A percentile compares a stretch with the other conserved stretches of the same genome.
Conservation (phyloP, 2,329 filamentous ascomycete species). For the Aspergillus eucalypticola region DNA sequence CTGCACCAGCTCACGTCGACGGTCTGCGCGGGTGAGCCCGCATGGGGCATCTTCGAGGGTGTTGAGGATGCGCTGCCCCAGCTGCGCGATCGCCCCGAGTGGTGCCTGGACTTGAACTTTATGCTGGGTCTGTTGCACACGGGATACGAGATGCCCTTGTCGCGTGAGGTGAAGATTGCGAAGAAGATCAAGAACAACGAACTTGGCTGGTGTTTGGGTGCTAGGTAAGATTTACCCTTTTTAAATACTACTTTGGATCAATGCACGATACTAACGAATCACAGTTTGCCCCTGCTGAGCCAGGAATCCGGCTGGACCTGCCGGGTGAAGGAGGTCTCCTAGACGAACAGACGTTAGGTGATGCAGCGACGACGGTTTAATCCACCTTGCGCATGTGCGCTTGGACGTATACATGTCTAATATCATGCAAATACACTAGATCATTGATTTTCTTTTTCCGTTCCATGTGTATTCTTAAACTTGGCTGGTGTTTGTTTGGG, state of each 20-base stretch:
- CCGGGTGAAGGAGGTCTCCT: slow-evolving; percentile 73
- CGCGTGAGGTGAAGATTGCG: slow-evolving; percentile 93
- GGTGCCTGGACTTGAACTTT: slow-evolving; percentile 93
- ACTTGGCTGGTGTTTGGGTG: slow-evolving; percentile 95
- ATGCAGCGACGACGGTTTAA: slow-evolving; percentile 19
- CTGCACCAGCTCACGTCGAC: slow-evolving; percentile 80
- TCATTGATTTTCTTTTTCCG: slow-evolving; percentile 11
- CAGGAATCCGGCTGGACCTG: slow-evolving; percentile 87
- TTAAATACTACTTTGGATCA: slow-evolving; percentile 8
- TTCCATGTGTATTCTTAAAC: slow-evolving; percentile 11
- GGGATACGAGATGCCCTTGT: slow-evolving; percentile 96
- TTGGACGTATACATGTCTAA: slow-evolving; percentile 30
- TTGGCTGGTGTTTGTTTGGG: slow-evolving; percentile 13
- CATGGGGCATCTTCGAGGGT: slow-evolving; percentile 78
- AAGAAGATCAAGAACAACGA: slow-evolving; percentile 99
- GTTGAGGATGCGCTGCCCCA: slow-evolving; percentile 78
- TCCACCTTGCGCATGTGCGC: slow-evolving; percentile 18
- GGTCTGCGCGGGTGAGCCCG: slow-evolving; percentile 75
- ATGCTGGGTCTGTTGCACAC: slow-evolving; percentile 92
- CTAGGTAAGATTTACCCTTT: slow-evolving; percentile 65
- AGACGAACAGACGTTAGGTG: slow-evolving; percentile 30
- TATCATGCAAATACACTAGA: slow-evolving; percentile 29
- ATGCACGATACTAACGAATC: slow-evolving; percentile 24
- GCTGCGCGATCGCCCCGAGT: slow-evolving; percentile 78
- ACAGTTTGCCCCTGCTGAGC: slow-evolving; percentile 77